These are phyloP conservation scores for Silene noctiflora DNA, from an alignment of 179 eudicot genomes.

Conservation along the genomic window DNA sequence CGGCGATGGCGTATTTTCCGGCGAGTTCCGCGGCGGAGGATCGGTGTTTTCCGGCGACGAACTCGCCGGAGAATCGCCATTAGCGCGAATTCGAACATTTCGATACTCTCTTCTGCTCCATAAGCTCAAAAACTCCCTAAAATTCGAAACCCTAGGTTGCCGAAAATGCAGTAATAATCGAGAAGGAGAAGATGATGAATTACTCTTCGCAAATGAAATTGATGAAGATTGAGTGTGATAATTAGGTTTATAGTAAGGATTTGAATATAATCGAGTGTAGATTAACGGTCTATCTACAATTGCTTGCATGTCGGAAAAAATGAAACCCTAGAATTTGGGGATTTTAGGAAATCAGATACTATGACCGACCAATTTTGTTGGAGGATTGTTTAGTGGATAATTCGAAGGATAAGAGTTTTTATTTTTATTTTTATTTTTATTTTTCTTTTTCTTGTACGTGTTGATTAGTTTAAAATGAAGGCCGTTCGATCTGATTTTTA, in stretches of 20 bases:
- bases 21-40: constrained; percentile 31
- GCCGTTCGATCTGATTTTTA: too few relatives aligned
- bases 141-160: constrained; percentile 39
- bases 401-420: constrained; percentile 3
- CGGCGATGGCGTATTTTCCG: constrained; percentile 18
- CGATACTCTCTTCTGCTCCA: constrained; percentile 27
- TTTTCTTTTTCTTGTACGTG: too few relatives aligned
- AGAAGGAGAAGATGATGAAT: constrained; percentile 31
- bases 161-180: constrained; percentile 28
- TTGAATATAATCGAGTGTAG: constrained; percentile 37
- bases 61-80: constrained; percentile 35
- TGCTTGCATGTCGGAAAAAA: constrained; percentile 34
- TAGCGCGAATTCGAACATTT: constrained; percentile 36
- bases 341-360: constrained; percentile 3
- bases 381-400: constrained; percentile 13
- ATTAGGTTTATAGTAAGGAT: constrained; percentile 32
- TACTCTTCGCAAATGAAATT: not conserved
- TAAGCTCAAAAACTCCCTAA: constrained; percentile 21
- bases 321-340: constrained; percentile 33
- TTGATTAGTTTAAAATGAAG: too few relatives aligned
- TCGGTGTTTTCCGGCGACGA: constrained; percentile 46
- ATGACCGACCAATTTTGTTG: constrained; percentile 10
- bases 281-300: constrained; percentile 49
- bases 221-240: constrained; percentile 26
- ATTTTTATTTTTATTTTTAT: too few relatives aligned